Evolutionary conservation across 495 filamentous ascomycete species (phyloP), one percentile per base, ranked within the genome.

Genomic region (Penicillium bovifimosum): DNA sequence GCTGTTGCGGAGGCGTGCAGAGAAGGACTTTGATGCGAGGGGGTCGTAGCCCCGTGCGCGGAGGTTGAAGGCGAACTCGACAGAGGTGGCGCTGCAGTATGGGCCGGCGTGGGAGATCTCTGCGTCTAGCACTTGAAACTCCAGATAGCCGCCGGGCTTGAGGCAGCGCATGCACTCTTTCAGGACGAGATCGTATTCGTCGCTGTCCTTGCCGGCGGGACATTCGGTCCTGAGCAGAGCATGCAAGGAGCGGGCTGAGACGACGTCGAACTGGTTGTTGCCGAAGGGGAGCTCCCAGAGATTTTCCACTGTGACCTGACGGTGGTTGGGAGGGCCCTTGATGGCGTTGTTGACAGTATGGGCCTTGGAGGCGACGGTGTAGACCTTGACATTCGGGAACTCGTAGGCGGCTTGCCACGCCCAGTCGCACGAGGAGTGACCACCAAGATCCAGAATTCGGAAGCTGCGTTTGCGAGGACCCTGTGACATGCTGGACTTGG

Each of bases 71-170:
- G 83, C 85, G 63, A 97, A 96, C 59, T 96, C 90, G 32, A 91
- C 87, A 18, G 83, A 84, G 53, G 90, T 82, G n/a, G 90, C 87
- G 41, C 85, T 79, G 18, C 82, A 88, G 41, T 83, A 74, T 0
- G 87, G 81, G 0, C 91, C 91, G 1, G 89, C 85, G 49, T 87
- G 90, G 34, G 92, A 82, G 60, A 96, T 81, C 59, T 93, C 90
- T 1, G 90, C 84, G 67, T 98, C 93, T 59, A 97, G 78, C 6
- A 96, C 71, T 49, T 80, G 81, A 76, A 90, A 98, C 62, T 98
- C 92, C 54, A 98, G 74, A 67, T 89, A 90, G 11, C 93, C 93
- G 43, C 91, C 92, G 0, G 91, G 93, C 70, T 92, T 93, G 60
- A 98, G 82, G 50, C 89, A 85, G 48, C 93, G 91, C 65, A 87